Evolutionary conservation across 1,284 basidiomycete genomes (phyloP), one percentile per base, ranked within the genome.

Genomic region (Amylostereum areolatum): DNA sequence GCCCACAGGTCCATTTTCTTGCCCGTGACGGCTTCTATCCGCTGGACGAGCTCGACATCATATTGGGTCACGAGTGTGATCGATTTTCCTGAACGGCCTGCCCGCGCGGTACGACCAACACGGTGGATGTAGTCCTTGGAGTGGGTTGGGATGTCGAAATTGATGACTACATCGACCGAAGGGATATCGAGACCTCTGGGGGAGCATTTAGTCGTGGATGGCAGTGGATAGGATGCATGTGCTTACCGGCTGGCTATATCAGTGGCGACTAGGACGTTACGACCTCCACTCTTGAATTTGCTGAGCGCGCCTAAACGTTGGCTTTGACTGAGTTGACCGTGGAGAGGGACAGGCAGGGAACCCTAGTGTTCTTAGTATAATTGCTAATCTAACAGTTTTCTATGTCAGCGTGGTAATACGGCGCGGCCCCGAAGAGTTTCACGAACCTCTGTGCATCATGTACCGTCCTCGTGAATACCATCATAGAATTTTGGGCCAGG

Each of bases 101-200:
- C 97, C 65, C 97, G 87, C 2, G 97, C 97, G 31, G 97, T 99
- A 55, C 97, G 84, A 33, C 97, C 97, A 18, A 99, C 97, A 50
- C 97, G 85, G 66, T 99, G 97, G 50, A 99, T 97, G 67, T 99
- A 99, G 68, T 99, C 97, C 73, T 99, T 99, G 29, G 95, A 98
- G 66, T 99, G 92, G 5, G 93, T 92, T 1, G 97, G 97, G 54
- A 98, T 90, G 66, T 99, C 96, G 66, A 92, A 99, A 69, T 99
- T 99, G 70, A 99, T 92, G 47, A 99, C 96, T 36, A 95, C 74
- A 63, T 99, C 97, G 28, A 99, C 97, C 12, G 89, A 83, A 4
- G 96, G 95, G 52, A 99, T 97, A 69, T 99, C 97, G 31, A 99
- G 75, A 64, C 97, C 97, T 59, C 92, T 89, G 54, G 30, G 31